A percentile compares a stretch with the other conserved stretches of the same genome.
These are phyloP conservation scores for Lepiota subincarnata DNA, from an alignment of 768 basidiomycete genomes.

Conservation along the genomic window DNA sequence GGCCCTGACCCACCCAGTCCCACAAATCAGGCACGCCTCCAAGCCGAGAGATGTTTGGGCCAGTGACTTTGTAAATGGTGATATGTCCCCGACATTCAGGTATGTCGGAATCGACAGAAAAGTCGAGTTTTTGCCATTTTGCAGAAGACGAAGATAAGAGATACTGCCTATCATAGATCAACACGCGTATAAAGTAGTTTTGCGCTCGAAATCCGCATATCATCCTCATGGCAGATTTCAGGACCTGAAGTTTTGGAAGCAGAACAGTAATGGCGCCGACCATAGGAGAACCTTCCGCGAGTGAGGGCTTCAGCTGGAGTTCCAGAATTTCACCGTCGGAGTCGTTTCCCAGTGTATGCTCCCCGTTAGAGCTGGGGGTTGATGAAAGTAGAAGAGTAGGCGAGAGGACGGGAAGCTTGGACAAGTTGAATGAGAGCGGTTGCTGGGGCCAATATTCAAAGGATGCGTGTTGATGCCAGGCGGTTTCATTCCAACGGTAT, in stretches of 20 bases:
- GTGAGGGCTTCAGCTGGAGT: not conserved
- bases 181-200: constrained; percentile 10
- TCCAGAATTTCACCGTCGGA: too few relatives aligned
- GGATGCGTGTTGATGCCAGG: too few relatives aligned
- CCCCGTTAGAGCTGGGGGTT: not conserved
- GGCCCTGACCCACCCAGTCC: not conserved
- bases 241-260: not conserved
- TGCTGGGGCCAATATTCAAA: too few relatives aligned
- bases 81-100: constrained; percentile 4
- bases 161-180: constrained; percentile 18
- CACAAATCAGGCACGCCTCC: not conserved
- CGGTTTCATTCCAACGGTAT: not conserved
- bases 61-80: not conserved
- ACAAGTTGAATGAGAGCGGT: not conserved
- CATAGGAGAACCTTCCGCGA: not conserved
- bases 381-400: not conserved
- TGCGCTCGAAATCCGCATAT: constrained; percentile 19
- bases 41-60: not conserved
- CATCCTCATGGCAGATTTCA: constrained; percentile 9
- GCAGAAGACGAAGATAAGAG: not conserved
- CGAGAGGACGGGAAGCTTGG: not conserved
- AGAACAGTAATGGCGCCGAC: not conserved
- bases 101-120: constrained; percentile 8
- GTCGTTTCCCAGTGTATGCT: too few relatives aligned
- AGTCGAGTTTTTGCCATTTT: not conserved